Evolutionary conservation across 441 rosid genomes (phyloP), one percentile per base, ranked within the genome.

Genomic region (Gossypium schwendimanii): DNA sequence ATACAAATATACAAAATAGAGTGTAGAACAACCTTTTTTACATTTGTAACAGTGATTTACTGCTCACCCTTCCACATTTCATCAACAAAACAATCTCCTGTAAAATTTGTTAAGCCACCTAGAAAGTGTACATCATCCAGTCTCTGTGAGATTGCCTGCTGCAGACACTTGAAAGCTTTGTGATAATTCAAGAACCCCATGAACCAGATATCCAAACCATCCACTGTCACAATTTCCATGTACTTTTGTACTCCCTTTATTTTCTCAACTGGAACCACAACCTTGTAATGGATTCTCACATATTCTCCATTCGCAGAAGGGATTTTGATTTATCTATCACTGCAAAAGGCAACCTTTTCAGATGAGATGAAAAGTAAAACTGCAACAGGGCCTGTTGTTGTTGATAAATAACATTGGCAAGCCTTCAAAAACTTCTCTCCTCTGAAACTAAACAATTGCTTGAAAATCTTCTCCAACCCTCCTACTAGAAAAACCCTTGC

Each of bases 121-220:
- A 71, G 74, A 55, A 60, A 23, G 67, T 71, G 74, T 20, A 52
- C 62, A 69, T 21, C 65, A 17, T 75, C 61, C 7, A 73, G 58
- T 11, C 45, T 70, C 53, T 67, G 78, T 66, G 85, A 70, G 49
- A 81, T 74, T 24, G 89, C 84, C 52, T 74, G 87, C 73, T 80
- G 81, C 64, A 91, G 87, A 50, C 70, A 77, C 47, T 83, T 82
- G 72, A 84, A 80, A 65, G 90, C 86, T 75, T 85, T 91, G 53
- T 82, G 83, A 77, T 87, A 82, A 78, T 84, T 88, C 50, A 85
- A 54, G 85, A 91, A 91, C 1, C 93, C 98, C 98, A 90, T 87
- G 73, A 94, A 89, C 98, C 98, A 90, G 87, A 91, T 90, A 66
- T 91, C 92, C 7, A 87, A 89, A 36, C 74, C 53, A 73, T 93